Base-by-base conservation (phyloP, 306 rosid species). In the Cicer pinnatifidum region DNA sequence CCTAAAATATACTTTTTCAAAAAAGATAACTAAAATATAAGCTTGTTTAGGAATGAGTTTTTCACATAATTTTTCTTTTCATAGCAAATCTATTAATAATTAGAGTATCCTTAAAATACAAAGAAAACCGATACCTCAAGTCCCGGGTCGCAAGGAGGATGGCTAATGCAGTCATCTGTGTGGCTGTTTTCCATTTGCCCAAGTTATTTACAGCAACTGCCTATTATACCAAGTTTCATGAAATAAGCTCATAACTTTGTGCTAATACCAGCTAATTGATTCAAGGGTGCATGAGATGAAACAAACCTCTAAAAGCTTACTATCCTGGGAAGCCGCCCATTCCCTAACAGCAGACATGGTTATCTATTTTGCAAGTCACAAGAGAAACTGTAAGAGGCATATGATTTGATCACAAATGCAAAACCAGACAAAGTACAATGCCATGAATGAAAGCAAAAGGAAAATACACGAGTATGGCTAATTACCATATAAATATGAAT, bases 321-420 rank as follows among this genome's bases (percentile, higher is more conserved):
- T 80, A 73, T 92, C 89, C 83, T 92, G 93, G 75, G 99, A 95
- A 78, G 99, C 99, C 47, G 99, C 99, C 99, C 99, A 92, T 84
- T 95, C 99, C 89, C 99, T 92, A 63, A 95, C 97, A 1, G 99
- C 99, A 40, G 99, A 95, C 99, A 95, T 95, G 67, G 99, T 95
- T 82, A 95, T 95, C 97, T 95, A 60, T 63, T 46, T 82, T 54
- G 69, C 46, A 77, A 73, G 80, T 81, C 8, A 53, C 67, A 73
- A 52, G 64, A 13, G 15, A 40, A 80, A 79, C 19, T 7, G 77
- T 80, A 69, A 80, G 85, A 80, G 85, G 47, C 37, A 62, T 12
- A 54, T 7, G 7, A 39, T 16, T 74, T 8, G 15, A 70, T 82
- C n/a, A 72, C 45, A 11, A 56, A n/a, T 23, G 64, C 57, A 73